Evolutionary conservation across 2,329 filamentous ascomycete genomes (phyloP), one percentile per base, ranked within the genome.

Genomic region (Elsinoe arachidis): DNA sequence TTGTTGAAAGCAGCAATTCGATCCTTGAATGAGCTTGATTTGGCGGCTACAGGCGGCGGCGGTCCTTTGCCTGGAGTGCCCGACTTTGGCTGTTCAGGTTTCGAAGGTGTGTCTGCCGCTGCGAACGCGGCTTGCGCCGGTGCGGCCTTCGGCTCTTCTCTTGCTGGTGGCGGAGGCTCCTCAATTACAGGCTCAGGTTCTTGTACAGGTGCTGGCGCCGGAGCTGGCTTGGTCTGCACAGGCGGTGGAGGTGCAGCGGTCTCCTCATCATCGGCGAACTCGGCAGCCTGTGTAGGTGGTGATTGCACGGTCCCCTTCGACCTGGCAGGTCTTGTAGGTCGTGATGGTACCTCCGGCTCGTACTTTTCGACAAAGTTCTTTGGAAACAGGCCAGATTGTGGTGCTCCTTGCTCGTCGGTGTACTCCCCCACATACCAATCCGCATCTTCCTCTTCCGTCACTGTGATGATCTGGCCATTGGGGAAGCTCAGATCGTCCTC

Each of bases 1-100:
- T 92, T 93, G 73, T 99, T 99, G 76, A 99, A 99, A 44, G 93
- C 92, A 34, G 93, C 93, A 69, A 99, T 96, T 61, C 93, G 88
- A 73, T 97, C 93, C 68, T 83, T 91, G 76, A 99, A 97, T 1
- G 93, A 90, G 26, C 90, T 89, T 70, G 95, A 96, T 64, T 90
- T 88, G 11, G 78, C 78, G 11, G 83, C 76, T 23, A 76, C 72
- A 15, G 81, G 80, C 11, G 89, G 86, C 38, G 88, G 85, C 19
- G 84, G 78, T 59, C 82, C 83, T 57, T 76, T 78, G 56, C 75
- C 69, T 2, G 78, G 41, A 11, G 41, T 49, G 23, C 30, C 39
- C 6, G 41, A 21, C 12, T 26, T 7, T 14, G 39, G 15, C n/a
- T 30, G 54, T 21, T 53, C 49, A 21, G 49, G 11, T 38, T 53